These are phyloP conservation scores for Phytophthora foliorum DNA, from an alignment of 352 stramenopile species.

Conservation along the genomic window DNA sequence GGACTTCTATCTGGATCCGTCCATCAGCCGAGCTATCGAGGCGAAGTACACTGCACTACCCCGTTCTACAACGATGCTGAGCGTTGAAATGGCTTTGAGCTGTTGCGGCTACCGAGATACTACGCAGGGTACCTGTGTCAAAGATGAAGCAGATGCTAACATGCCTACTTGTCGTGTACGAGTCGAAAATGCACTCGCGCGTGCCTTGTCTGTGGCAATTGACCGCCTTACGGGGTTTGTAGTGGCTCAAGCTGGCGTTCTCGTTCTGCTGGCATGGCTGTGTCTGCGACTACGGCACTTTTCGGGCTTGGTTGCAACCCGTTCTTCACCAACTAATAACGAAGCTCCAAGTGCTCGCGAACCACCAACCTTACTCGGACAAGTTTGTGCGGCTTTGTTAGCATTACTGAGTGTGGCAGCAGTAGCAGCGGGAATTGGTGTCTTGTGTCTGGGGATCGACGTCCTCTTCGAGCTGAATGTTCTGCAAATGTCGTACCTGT, in stretches of 20 bases:
- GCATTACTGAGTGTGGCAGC: conserved; percentile 30
- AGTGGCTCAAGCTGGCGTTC: conserved; percentile 25
- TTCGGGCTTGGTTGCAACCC: conserved; percentile 14
- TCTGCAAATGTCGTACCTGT: conserved; percentile 66
- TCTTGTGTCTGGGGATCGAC: conserved; percentile 63
- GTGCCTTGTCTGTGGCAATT: conserved; percentile 24
- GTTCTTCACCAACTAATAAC: not conserved
- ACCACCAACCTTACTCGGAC: conserved; percentile 19
- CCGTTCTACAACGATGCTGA: conserved; percentile 23
- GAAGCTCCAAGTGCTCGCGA: not conserved
- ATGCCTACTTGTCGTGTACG: conserved; percentile 42
- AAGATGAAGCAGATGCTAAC: not conserved
- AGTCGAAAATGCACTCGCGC: conserved; percentile 26
- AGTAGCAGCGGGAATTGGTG: conserved; percentile 37
- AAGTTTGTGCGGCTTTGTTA: conserved; percentile 16
- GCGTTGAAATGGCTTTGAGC: conserved; percentile 52
- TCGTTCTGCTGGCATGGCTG: conserved; percentile 33
- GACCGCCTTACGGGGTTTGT: conserved; percentile 29
- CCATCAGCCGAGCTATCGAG: conserved; percentile 44
- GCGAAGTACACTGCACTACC: conserved; percentile 42
- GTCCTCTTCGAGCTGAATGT: conserved; percentile 74
- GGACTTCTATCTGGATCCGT: conserved; percentile 50
- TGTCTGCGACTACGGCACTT: conserved; percentile 42
- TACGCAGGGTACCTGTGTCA: conserved; percentile 45
- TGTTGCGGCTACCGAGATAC: conserved; percentile 57